Conservation (phyloP, 176 grass and related monocot species). For the Tillandsia leiboldiana region DNA sequence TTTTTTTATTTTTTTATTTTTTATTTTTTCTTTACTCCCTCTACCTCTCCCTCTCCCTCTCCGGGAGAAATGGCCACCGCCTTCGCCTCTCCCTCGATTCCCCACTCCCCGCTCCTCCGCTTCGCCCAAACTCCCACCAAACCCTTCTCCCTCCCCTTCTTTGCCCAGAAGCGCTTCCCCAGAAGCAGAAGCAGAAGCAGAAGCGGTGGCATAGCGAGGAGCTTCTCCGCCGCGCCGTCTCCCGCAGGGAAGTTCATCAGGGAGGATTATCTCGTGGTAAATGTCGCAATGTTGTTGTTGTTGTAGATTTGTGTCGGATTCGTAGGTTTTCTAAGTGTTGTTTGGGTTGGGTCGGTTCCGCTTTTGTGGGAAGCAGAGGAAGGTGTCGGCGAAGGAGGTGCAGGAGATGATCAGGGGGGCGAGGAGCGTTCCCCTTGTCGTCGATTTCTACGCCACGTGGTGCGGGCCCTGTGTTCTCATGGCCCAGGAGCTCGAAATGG, state of each 20-base stretch:
- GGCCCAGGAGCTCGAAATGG: conserved; percentile 85
- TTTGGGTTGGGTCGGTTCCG: background rate
- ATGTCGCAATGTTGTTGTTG: background rate
- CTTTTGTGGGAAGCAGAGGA: conserved; percentile 37
- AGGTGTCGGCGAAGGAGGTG: conserved; percentile 51
- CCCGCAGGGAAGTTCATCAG: conserved; percentile 41
- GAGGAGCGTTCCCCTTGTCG: conserved; percentile 48
- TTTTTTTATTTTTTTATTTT: no score
- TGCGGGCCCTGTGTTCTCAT: conserved; percentile 80
- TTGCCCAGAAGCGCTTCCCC: no score
- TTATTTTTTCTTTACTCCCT: background rate
- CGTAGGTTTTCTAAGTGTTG: conserved; percentile 1
- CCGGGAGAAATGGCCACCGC: conserved; percentile 19
- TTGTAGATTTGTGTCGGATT: no score
- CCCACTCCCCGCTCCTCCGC: background rate
- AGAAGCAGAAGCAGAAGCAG: no score
- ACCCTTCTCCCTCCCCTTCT: background rate
- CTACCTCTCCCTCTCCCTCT: conserved; percentile 3
- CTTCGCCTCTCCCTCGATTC: background rate
- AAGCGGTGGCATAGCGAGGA: no score
- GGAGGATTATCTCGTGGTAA: conserved; percentile 50
- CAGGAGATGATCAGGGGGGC: conserved; percentile 35
- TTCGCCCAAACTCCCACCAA: background rate
- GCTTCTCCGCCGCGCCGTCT: background rate
- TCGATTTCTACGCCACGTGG: conserved; percentile 73